These are phyloP conservation scores for Musa troglodytarum DNA, from an alignment of 176 grass and related monocot genomes.

Conservation along the genomic window DNA sequence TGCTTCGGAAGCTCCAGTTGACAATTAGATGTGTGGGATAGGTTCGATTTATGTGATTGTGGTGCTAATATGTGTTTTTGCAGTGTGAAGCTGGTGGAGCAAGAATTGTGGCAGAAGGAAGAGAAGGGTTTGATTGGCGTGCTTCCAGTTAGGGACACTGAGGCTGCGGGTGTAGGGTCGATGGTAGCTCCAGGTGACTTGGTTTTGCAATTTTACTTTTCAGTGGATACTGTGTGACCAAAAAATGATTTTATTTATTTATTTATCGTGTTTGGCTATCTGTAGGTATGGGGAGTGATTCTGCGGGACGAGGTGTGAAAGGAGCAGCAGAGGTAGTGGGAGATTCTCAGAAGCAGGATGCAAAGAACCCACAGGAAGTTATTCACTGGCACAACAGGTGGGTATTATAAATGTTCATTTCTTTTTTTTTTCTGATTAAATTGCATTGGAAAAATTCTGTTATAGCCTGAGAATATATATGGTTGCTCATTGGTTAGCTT, in stretches of 20 bases:
- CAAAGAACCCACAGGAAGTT: conserved; percentile 64
- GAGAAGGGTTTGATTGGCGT: conserved; percentile 96
- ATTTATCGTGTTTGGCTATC: not conserved
- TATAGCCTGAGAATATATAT: not conserved
- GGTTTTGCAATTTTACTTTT: not conserved
- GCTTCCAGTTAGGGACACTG: conserved; percentile 75
- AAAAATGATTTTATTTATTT: not conserved
- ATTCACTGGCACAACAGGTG: conserved; percentile 91
- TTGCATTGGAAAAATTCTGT: not conserved
- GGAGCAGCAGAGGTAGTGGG: conserved; percentile 30
- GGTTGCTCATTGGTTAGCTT: not conserved
- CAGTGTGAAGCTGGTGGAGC: conserved; percentile 97
- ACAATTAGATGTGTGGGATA: not conserved
- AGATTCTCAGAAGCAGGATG: conserved; percentile 57
- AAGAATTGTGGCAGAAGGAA: conserved; percentile 94
- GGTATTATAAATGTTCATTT: not conserved
- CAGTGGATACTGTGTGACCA: not conserved
- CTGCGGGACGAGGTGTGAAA: conserved; percentile 43
- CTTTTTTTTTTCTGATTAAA: not conserved
- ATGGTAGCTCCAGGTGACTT: conserved; percentile 70
- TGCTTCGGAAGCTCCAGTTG: not conserved
- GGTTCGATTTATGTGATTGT: not conserved
- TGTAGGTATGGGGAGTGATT: conserved; percentile 24
- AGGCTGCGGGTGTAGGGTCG: conserved; percentile 53
- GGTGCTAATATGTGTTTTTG: conserved; percentile 9